Percentiles rank a stretch among this genome's conserved stretches.
These are phyloP conservation scores for Cylindrotheca closterium DNA, from an alignment of 108 stramenopile genomes.

Conservation along the genomic window DNA sequence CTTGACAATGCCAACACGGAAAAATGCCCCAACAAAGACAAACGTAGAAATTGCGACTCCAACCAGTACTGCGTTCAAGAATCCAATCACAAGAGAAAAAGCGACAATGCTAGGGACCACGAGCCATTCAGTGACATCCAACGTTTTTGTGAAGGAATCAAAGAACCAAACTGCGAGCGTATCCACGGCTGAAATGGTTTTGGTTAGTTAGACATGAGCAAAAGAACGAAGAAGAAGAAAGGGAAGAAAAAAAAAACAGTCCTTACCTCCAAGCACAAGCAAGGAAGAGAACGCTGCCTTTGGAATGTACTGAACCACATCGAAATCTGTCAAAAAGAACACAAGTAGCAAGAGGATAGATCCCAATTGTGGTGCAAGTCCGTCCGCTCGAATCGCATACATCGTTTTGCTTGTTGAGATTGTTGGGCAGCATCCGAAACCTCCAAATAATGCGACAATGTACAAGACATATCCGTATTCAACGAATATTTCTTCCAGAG, in stretches of 20 bases:
- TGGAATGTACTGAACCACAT: slow-evolving; percentile 59
- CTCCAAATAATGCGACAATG: slow-evolving; percentile 43
- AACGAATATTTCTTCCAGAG: slow-evolving; percentile 32
- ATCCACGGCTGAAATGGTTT: slow-evolving; percentile 39
- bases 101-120: slow-evolving; percentile 73
- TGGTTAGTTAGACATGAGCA: too few relatives aligned
- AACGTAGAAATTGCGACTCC: slow-evolving; percentile 71
- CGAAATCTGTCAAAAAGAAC: slow-evolving; percentile 61
- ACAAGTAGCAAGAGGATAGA: slow-evolving; percentile 43
- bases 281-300: slow-evolving; percentile 73
- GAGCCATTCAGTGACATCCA: slow-evolving; percentile 49
- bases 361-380: slow-evolving; percentile 45
- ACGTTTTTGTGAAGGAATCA: slow-evolving; percentile 43
- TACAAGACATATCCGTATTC: slow-evolving; percentile 31
- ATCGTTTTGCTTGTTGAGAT: slow-evolving; percentile 52
- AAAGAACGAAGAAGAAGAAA: too few relatives aligned
- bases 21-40: slow-evolving; percentile 75
- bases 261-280: slow-evolving; percentile 41
- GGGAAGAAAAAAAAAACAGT: too few relatives aligned
- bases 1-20: slow-evolving; percentile 70
- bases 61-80: slow-evolving; percentile 59
- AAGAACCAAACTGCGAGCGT: slow-evolving; percentile 56
- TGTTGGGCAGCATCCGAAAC: slow-evolving; percentile 45
- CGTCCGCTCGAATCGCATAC: slow-evolving; percentile 52
- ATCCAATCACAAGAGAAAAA: slow-evolving; percentile 49